Evolutionary conservation across 2,329 filamentous ascomycete genomes (phyloP), one percentile per base, ranked within the genome.

Genomic region (Exophiala alcalophila): DNA sequence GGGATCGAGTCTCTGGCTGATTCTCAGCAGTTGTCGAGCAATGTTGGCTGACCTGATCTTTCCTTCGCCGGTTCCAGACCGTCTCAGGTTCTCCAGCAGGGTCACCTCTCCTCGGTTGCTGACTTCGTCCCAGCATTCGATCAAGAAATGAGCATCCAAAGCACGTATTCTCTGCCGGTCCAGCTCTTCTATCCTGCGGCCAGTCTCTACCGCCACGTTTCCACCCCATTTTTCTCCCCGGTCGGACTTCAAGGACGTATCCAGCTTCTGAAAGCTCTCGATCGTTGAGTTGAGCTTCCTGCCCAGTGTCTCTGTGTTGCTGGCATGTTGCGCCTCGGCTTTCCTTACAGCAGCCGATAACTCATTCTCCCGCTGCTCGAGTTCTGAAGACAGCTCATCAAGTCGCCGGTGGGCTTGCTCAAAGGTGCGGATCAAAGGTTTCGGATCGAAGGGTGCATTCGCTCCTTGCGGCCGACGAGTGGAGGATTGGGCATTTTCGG

Each of bases 61-160:
- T 63, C 91, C 90, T 56, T 95, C 90, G 8, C 86, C 85, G 18
- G 84, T 84, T 1, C 87, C 88, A 54, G 89, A 84, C 52, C 86
- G 78, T 59, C 91, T 79, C 47, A 97, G 83, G 52, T 94, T 89
- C 63, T 97, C 88, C 33, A 98, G 68, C n/a, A 84, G 82, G 6
- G 85, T 84, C 42, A 97, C 74, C 56, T 92, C 82, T 3, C 92
- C 92, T 6, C 84, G 83, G 59, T 95, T 90, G 65, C 84, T 90
- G 56, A 98, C 88, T 60, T 97, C 91, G 27, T 88, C 81, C 91
- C 92, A 98, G 69, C 92, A 98, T 62, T 94, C 86, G 53, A 98
- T 89, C 46, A 98, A 68, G 62, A 97, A 97, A 61, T 86, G 91
- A 48, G 92, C 90, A 69, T 98, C 92, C 62, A 92, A 77, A 21